Base-by-base conservation (phyloP, 768 basidiomycete genomes). In the Trametes villosa region DNA sequence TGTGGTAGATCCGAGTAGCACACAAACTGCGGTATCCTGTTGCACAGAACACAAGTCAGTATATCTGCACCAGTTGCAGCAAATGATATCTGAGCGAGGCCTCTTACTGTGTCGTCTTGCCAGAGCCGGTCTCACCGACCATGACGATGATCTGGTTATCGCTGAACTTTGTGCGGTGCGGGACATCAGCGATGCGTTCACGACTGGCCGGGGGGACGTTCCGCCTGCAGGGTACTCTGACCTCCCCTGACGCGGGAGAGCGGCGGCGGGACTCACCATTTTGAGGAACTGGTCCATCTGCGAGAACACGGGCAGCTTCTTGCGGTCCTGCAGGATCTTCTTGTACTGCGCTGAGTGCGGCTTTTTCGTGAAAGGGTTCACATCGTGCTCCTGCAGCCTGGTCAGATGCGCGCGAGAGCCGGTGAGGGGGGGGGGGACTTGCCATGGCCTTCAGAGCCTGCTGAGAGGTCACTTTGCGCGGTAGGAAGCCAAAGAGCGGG, bases 11-110 rank as follows among this genome's bases (percentile, higher is more conserved):
- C 96, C 4, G 93, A 93, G 73, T 87, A 98, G 45, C 89, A 91
- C 42, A 96, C 95, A 68, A 98, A 97, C 74, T 98, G 96, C 1
- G 96, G 96, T 70, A 98, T 97, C 77, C 94, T 94, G 71, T 34
- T 63, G 55, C 6, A 6, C 2, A 61, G n/a, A 40, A 62, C 68
- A 70, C 69, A 68, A 30, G 62, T 54, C 44, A 62, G 57, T 57
- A 41, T 50, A 24, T 17, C 31, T 29, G 30, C 18, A 40, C 8
- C 34, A 29, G 18, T 7, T 9, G 41, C 8, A 15, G 50, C 9
- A 36, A 46, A 27, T 8, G 22, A 7, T 13, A 26, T 27, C 24
- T 9, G 29, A 12, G 20, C 46, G 22, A 24, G 11, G n/a, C 22
- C 24, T 48, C 91, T 72, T 72, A 93, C 90, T 98, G 95, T 24